These are phyloP conservation scores for Xanthoconium purpureum DNA, from an alignment of 768 basidiomycete genomes.

Conservation along the genomic window DNA sequence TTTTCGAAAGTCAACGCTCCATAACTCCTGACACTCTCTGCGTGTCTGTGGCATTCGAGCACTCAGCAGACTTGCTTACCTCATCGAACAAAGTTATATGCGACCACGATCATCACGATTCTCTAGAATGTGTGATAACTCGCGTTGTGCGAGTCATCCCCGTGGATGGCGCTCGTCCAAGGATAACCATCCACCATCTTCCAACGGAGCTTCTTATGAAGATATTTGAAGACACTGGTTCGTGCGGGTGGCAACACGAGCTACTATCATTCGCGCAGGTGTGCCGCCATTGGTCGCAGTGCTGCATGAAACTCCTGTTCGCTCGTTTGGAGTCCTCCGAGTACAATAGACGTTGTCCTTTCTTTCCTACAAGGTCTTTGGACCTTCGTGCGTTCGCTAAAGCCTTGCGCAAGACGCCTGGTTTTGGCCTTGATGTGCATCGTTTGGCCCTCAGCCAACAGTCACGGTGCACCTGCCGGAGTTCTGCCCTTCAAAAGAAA, in stretches of 20 bases:
- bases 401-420: background rate
- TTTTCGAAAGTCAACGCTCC: background rate
- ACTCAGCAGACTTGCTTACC: background rate
- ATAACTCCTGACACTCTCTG: background rate
- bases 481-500: no score
- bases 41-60: background rate
- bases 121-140: background rate
- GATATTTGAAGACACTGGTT: background rate
- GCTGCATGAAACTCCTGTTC: background rate
- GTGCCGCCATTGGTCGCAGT: constrained; percentile 4
- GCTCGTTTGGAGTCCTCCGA: background rate
- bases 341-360: no score
- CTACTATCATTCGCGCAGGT: constrained; percentile 7
- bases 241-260: background rate
- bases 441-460: background rate
- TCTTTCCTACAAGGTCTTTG: background rate
- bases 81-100: no score
- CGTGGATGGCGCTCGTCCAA: background rate
- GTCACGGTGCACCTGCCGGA: background rate
- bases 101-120: no score
- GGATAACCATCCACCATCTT: background rate
- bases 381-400: background rate
- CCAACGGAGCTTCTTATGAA: constrained; percentile 2
- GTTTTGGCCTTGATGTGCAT: background rate
- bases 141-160: background rate